Conservation (phyloP, 2,329 filamentous ascomycete genomes). For the Nemania diffusa region DNA sequence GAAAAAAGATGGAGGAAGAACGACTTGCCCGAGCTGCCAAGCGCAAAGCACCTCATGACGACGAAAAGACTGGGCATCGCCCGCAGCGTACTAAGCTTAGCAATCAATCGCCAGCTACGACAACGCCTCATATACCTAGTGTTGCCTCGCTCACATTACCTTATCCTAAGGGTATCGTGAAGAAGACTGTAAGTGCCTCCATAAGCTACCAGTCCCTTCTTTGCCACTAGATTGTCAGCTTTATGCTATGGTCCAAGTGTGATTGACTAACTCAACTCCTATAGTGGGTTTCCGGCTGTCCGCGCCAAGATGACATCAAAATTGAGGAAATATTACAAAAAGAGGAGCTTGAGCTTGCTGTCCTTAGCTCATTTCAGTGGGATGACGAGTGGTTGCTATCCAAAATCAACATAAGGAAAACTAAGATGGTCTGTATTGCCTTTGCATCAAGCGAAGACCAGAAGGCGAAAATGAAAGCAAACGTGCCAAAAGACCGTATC, state of each 20-base stretch:
- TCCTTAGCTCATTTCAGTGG: constrained; percentile 89
- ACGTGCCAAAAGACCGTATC: constrained; percentile 64
- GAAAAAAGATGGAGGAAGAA: constrained; percentile 87
- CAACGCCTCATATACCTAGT: not conserved
- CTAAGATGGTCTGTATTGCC: constrained; percentile 70
- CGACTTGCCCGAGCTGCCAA: constrained; percentile 77
- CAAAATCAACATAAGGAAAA: constrained; percentile 71
- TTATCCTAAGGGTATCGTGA: constrained; percentile 72
- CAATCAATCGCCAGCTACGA: constrained; percentile 3
- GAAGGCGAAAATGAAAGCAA: constrained; percentile 61
- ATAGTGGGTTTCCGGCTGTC: constrained; percentile 70
- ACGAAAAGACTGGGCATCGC: constrained; percentile 30
- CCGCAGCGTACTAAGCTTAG: constrained; percentile 39
- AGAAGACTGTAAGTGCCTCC: constrained; percentile 67
- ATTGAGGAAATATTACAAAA: constrained; percentile 81
- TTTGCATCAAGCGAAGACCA: constrained; percentile 63
- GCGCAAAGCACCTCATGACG: constrained; percentile 55
- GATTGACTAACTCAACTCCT: not conserved
- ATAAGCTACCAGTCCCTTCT: not conserved
- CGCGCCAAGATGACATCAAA: constrained; percentile 79
- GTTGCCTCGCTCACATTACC: constrained; percentile 46
- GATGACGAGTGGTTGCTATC: constrained; percentile 81
- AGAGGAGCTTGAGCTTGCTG: constrained; percentile 75
- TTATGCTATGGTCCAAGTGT: not conserved
- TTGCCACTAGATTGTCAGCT: not conserved